A percentile compares a stretch with the other conserved stretches of the same genome.
Conservation (phyloP, 495 filamentous ascomycete species). For the Penicillium argentinense region DNA sequence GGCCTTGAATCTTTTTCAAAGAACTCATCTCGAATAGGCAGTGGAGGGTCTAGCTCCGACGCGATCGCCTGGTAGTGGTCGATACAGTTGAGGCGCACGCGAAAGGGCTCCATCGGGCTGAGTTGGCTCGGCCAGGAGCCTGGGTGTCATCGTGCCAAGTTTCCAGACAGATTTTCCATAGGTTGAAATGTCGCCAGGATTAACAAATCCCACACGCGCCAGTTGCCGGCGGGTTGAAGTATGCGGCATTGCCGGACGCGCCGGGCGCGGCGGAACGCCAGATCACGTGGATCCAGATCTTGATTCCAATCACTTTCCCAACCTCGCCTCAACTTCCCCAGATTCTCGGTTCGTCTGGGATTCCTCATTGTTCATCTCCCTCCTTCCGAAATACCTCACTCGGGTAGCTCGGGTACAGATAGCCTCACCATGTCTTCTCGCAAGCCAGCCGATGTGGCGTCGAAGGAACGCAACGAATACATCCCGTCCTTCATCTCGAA, state of each 20-base stretch:
- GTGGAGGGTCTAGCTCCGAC: slow-evolving; percentile 76
- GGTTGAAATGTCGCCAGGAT: background rate
- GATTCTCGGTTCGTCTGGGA: background rate
- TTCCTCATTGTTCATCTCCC: background rate
- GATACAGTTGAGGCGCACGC: slow-evolving; percentile 89
- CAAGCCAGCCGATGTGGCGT: slow-evolving; percentile 50
- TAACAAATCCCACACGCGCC: background rate
- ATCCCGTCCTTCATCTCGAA: slow-evolving; percentile 98
- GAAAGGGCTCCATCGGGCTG: slow-evolving; percentile 63
- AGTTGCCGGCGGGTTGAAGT: background rate
- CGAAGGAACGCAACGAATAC: slow-evolving; percentile 93
- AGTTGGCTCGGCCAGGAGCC: slow-evolving; percentile 20
- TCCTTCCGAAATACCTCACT: background rate
- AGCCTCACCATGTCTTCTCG: slow-evolving; percentile 40
- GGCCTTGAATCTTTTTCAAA: slow-evolving; percentile 56
- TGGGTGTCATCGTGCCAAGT: slow-evolving; percentile 30
- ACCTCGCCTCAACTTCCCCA: slow-evolving; percentile 4
- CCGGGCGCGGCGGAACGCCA: slow-evolving; percentile 29
- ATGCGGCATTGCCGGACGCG: slow-evolving; percentile 16
- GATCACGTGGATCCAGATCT: slow-evolving; percentile 30
- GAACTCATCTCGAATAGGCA: slow-evolving; percentile 57
- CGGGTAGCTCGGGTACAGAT: background rate
- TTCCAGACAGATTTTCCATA: slow-evolving; percentile 7
- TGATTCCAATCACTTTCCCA: background rate
- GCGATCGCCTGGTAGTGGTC: slow-evolving; percentile 84